A percentile compares a stretch with the other conserved stretches of the same genome.
phyloP scores from a whole-genome alignment of 73 alveolate genomes.

The Tetrahymena elliotti region DNA sequence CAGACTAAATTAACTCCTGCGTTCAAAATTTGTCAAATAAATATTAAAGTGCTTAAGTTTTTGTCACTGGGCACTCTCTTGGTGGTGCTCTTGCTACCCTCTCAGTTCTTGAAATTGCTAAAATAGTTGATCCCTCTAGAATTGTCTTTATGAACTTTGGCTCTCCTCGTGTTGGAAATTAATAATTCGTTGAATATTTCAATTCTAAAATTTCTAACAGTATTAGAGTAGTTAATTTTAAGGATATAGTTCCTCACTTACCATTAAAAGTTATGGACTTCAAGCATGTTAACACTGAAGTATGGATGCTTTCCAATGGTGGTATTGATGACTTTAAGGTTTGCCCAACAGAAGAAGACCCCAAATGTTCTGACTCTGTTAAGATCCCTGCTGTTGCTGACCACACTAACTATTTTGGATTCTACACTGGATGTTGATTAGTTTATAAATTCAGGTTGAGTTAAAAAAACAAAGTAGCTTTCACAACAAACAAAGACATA shows the following conservation, averaged over 20 bases:
- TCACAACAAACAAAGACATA: not conserved
- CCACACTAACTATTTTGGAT: not conserved
- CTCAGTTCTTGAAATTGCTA: conserved; percentile 17
- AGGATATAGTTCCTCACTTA: not conserved
- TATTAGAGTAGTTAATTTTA: not conserved
- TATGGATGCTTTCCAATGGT: not conserved
- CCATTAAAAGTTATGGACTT: not conserved
- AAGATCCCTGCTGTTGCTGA: not conserved
- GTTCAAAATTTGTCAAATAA: not conserved
- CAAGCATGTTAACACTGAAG: not conserved
- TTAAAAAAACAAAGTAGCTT: not conserved
- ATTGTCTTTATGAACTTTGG: conserved; percentile 28
- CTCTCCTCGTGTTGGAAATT: conserved; percentile 41
- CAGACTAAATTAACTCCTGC: not conserved
- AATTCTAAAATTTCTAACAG: not conserved
- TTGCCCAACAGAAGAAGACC: not conserved
- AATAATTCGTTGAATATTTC: conserved; percentile 10
- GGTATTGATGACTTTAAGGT: not conserved
- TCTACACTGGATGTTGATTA: not conserved
- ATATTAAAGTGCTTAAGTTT: conserved; percentile 8
- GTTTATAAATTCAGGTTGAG: not conserved
- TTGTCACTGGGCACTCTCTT: conserved; percentile 38
- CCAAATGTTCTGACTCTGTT: not conserved
- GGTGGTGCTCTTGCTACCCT: conserved; percentile 48
- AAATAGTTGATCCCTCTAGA: not conserved